A percentile compares a stretch with the other conserved stretches of the same genome.
Conservation (phyloP, 2,329 filamentous ascomycete genomes). For the Penicillium aurantiogriseum region DNA sequence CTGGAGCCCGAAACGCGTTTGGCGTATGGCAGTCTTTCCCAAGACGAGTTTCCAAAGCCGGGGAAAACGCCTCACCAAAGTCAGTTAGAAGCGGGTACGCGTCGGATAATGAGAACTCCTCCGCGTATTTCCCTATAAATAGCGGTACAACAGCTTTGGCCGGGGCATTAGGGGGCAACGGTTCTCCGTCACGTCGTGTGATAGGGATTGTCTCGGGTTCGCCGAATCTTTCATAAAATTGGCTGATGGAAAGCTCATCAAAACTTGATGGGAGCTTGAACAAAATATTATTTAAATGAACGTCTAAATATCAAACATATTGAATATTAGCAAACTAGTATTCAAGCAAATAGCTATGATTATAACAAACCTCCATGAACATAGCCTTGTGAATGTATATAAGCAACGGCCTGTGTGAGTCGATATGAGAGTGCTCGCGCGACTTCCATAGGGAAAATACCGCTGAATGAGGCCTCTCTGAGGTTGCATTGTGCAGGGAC, state of each 20-base stretch:
- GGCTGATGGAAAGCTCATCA: constrained; percentile 30
- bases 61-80: constrained; percentile 35
- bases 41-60: background rate
- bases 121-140: constrained; percentile 30
- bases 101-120: constrained; percentile 31
- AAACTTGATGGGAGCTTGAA: constrained; percentile 26
- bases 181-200: constrained; percentile 20
- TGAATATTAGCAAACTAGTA: background rate
- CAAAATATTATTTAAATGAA: constrained; percentile 32
- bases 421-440: too few relatives aligned
- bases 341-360: background rate
- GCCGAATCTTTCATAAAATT: constrained; percentile 34
- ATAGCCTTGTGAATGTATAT: too few relatives aligned
- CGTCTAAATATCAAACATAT: constrained; percentile 16
- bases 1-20: constrained; percentile 19
- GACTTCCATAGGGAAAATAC: too few relatives aligned
- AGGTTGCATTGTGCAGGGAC: too few relatives aligned
- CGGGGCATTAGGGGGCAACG: constrained; percentile 29
- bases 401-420: too few relatives aligned
- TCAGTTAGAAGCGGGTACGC: constrained; percentile 33
- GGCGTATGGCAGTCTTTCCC: constrained; percentile 24
- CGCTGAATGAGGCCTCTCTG: too few relatives aligned
- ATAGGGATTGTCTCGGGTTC: constrained; percentile 30
- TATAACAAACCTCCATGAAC: constrained; percentile 6
- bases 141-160: constrained; percentile 27